These are phyloP conservation scores for Populus deltoides DNA, from an alignment of 345 rosid species.

Conservation along the genomic window DNA sequence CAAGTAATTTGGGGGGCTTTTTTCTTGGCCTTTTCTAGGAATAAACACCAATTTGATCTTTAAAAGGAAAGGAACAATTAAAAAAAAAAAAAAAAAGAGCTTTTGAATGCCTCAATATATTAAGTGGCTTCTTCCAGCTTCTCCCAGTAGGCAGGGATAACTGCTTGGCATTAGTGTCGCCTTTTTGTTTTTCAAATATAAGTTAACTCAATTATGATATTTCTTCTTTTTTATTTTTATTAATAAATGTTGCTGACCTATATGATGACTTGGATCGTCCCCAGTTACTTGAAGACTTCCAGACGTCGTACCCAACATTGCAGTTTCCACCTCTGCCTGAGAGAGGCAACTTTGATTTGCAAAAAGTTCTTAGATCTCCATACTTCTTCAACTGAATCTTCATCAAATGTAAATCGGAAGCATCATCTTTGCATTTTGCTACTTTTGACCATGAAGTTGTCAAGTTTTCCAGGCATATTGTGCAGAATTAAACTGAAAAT, in stretches of 20 bases:
- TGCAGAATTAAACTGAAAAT: background rate
- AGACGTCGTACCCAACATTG: conserved; percentile 62
- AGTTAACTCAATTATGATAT: background rate
- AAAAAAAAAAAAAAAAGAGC: background rate
- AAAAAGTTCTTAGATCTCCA: conserved; percentile 68
- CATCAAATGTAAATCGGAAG: conserved; percentile 2
- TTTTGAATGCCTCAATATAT: background rate
- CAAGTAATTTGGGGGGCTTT: background rate
- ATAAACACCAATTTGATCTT: background rate
- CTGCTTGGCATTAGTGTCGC: background rate
- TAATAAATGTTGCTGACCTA: conserved; percentile 16
- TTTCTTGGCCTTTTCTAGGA: background rate
- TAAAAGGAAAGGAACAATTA: background rate
- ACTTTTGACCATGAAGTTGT: conserved; percentile 6
- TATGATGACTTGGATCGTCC: conserved; percentile 12
- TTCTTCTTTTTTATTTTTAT: background rate
- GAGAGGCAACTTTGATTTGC: conserved; percentile 79
- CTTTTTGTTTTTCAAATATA: background rate
- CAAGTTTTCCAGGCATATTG: background rate
- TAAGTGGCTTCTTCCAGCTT: background rate
- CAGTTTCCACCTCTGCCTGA: conserved; percentile 79
- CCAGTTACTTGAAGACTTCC: conserved; percentile 85
- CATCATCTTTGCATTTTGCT: background rate
- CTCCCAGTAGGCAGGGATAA: background rate
- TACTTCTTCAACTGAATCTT: conserved; percentile 83